phyloP scores from a whole-genome alignment of 345 rosid genomes.

The Rhizophora apiculata region DNA sequence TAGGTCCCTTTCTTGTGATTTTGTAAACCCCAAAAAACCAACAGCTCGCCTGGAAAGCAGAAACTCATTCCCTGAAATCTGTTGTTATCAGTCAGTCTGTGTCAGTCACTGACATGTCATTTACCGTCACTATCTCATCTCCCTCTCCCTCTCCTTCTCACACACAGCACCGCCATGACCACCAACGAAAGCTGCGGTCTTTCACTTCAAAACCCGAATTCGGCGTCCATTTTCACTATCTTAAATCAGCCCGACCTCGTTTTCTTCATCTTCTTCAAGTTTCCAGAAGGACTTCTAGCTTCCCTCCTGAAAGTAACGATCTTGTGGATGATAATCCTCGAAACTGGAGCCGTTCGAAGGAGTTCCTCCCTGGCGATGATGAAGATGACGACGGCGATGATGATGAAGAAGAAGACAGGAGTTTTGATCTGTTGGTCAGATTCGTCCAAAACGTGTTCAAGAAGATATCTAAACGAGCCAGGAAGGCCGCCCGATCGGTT shows the following conservation, averaged over 20 bases:
- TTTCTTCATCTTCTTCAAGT: constrained; percentile 18
- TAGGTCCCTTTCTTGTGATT: too few relatives aligned
- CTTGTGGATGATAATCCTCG: constrained; percentile 42
- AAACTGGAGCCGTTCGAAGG: constrained; percentile 69
- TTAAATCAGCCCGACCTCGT: not conserved
- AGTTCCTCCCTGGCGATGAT: constrained; percentile 20
- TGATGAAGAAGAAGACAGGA: constrained; percentile 73
- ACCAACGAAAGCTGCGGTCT: not conserved
- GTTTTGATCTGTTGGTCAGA: constrained; percentile 72
- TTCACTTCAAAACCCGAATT: not conserved
- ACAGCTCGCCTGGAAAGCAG: not conserved
- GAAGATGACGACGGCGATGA: constrained; percentile 54
- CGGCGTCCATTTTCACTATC: constrained; percentile 7
- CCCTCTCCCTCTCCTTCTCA: constrained; percentile 6
- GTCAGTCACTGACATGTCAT: constrained; percentile 26
- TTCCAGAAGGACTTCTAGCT: constrained; percentile 25
- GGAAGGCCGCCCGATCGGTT: constrained; percentile 83
- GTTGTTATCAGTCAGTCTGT: not conserved
- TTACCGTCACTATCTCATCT: constrained; percentile 20
- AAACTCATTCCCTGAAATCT: not conserved
- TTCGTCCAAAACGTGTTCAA: constrained; percentile 66
- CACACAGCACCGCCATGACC: not conserved
- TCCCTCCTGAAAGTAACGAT: constrained; percentile 23
- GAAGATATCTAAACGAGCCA: constrained; percentile 67
- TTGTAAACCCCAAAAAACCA: not conserved